These are phyloP conservation scores for Bothriochloa decipiens DNA, from an alignment of 176 grass and related monocot genomes.

Conservation along the genomic window DNA sequence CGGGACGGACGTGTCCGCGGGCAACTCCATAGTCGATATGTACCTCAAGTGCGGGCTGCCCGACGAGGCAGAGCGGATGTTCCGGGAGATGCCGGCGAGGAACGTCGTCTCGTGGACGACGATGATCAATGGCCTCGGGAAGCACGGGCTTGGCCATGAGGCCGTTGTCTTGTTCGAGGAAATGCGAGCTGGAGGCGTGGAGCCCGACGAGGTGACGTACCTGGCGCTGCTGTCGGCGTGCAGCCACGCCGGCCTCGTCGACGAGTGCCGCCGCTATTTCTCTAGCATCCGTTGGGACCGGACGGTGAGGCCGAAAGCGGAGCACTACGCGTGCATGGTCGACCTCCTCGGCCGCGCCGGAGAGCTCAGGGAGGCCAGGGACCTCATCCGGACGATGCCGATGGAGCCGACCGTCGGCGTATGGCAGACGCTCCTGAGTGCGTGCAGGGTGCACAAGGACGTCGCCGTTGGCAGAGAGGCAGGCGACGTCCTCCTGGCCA, in stretches of 20 bases:
- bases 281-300: neutral
- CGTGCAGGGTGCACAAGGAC: slow-evolving; percentile 55
- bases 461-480: slow-evolving; percentile 41
- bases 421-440: slow-evolving; percentile 54
- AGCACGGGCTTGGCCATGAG: slow-evolving; percentile 49
- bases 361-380: slow-evolving; percentile 47
- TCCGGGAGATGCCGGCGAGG: slow-evolving; percentile 40
- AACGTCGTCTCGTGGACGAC: slow-evolving; percentile 61
- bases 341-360: slow-evolving; percentile 53
- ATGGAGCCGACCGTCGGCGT: slow-evolving; percentile 39
- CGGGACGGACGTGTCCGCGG: slow-evolving; percentile 36
- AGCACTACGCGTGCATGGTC: slow-evolving; percentile 57
- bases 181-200: slow-evolving; percentile 29
- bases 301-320: slow-evolving; percentile 20
- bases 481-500: slow-evolving; percentile 28
- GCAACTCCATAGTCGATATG: slow-evolving; percentile 53
- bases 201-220: slow-evolving; percentile 51
- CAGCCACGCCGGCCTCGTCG: slow-evolving; percentile 54
- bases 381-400: slow-evolving; percentile 49
- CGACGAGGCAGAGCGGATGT: slow-evolving; percentile 32
- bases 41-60: slow-evolving; percentile 59
- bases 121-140: slow-evolving; percentile 59
- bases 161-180: slow-evolving; percentile 47
- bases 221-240: slow-evolving; percentile 58
- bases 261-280: slow-evolving; percentile 44